Percentiles rank a stretch among this genome's conserved stretches.
phyloP scores from a whole-genome alignment of 345 rosid genomes.

The Viola odorata region DNA sequence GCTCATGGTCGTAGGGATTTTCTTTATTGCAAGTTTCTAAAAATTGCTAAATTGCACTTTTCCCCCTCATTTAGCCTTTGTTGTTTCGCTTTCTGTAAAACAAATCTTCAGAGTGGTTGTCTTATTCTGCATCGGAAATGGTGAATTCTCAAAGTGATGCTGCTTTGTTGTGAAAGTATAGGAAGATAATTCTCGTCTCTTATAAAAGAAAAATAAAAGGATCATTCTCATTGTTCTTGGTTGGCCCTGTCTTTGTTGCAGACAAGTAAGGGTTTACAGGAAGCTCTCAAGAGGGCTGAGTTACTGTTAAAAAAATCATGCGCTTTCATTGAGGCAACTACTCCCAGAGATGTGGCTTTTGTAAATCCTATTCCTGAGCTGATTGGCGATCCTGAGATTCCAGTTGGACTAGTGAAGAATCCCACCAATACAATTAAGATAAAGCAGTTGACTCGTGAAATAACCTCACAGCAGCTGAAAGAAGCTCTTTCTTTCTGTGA shows the following conservation, averaged over 20 bases:
- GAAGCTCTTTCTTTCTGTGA: conserved; percentile 32
- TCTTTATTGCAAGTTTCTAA: neutral
- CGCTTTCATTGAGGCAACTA: conserved; percentile 26
- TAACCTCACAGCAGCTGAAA: conserved; percentile 28
- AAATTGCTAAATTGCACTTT: neutral
- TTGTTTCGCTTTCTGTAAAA: too few species aligned
- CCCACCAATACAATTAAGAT: conserved; percentile 34
- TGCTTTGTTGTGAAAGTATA: neutral
- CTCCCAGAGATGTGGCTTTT: conserved; percentile 16
- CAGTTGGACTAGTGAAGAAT: conserved; percentile 32
- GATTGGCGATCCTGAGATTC: conserved; percentile 38
- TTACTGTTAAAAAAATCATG: neutral
- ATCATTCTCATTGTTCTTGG: conserved; percentile 2
- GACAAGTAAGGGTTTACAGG: conserved; percentile 24
- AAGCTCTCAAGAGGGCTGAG: conserved; percentile 26
- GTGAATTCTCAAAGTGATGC: neutral
- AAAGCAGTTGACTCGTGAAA: conserved; percentile 17
- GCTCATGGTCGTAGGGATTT: neutral
- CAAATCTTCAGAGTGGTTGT: too few species aligned
- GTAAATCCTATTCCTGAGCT: conserved; percentile 28
- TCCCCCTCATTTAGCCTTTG: neutral
- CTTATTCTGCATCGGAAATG: too few species aligned
- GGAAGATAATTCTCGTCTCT: too few species aligned
- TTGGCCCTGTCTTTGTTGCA: conserved; percentile 12
- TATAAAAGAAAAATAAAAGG: too few species aligned